Evolutionary conservation across 2,329 filamentous ascomycete genomes (phyloP).

Genomic region (Pseudogymnoascus sp.): DNA sequence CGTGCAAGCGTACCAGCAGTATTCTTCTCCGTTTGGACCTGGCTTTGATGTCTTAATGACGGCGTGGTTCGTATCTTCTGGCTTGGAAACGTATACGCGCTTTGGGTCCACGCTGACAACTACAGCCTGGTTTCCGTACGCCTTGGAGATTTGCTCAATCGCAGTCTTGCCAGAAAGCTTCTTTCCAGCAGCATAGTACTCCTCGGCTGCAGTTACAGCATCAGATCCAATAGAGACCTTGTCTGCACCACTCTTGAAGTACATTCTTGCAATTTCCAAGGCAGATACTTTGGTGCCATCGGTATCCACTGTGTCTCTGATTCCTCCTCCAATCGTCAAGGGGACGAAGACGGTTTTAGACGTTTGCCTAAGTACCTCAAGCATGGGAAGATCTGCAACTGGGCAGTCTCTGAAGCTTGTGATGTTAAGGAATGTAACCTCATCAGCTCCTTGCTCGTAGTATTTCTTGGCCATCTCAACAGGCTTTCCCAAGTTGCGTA

Average conservation of each 20-base stretch:
- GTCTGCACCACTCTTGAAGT: constrained; percentile 94
- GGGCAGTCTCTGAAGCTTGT: constrained; percentile 96
- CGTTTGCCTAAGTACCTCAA: constrained; percentile 79
- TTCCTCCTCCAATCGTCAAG: constrained; percentile 89
- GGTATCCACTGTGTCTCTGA: constrained; percentile 82
- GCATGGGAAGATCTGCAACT: constrained; percentile 86
- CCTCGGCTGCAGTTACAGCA: constrained; percentile 84
- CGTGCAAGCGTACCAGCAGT: constrained; percentile 97
- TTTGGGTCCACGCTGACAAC: constrained; percentile 94
- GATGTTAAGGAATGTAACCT: constrained; percentile 97
- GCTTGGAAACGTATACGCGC: constrained; percentile 68
- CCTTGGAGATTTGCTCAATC: constrained; percentile 88
- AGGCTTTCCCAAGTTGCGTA: constrained; percentile 92
- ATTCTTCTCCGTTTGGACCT: constrained; percentile 67
- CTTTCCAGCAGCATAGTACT: constrained; percentile 67
- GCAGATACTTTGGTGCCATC: constrained; percentile 82
- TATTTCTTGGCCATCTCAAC: constrained; percentile 90
- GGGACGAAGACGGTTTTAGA: constrained; percentile 93
- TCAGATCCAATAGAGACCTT: constrained; percentile 97
- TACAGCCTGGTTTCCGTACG: constrained; percentile 94
- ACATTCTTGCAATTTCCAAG: constrained; percentile 88
- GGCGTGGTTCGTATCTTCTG: constrained; percentile 62
- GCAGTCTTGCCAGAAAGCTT: constrained; percentile 73
- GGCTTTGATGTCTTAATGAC: constrained; percentile 62
- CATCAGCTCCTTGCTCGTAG: constrained; percentile 94